phyloP scores from a whole-genome alignment of 164 flowering plant genomes.

The Dillenia suffruticosa region DNA sequence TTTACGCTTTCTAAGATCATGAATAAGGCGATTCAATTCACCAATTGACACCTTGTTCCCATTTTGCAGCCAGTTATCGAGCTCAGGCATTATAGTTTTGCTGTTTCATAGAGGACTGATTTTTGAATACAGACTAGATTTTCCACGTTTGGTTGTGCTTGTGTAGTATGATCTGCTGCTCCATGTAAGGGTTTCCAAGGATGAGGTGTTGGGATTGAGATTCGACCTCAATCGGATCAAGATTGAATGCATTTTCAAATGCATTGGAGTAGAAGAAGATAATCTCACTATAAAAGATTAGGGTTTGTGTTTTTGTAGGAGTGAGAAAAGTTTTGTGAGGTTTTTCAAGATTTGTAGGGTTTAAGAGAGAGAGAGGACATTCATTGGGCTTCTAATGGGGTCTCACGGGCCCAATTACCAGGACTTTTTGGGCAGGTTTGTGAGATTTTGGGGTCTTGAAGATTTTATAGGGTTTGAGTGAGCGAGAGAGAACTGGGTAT shows the following conservation, averaged over 20 bases:
- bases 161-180: constrained; percentile 27
- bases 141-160: constrained; percentile 15
- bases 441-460: too few relatives aligned
- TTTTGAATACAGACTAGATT: constrained; percentile 35
- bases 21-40: constrained; percentile 61
- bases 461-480: too few relatives aligned
- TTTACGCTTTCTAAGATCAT: constrained; percentile 63
- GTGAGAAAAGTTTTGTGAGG: too few relatives aligned
- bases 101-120: constrained; percentile 53
- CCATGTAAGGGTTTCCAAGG: constrained; percentile 4
- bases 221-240: constrained; percentile 9
- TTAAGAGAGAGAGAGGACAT: too few relatives aligned
- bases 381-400: too few relatives aligned
- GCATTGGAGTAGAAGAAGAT: too few relatives aligned
- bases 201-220: not conserved
- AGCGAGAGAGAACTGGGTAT: too few relatives aligned
- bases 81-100: constrained; percentile 43
- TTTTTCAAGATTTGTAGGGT: too few relatives aligned
- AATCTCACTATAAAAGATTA: too few relatives aligned
- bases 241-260: not conserved
- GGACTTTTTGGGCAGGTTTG: too few relatives aligned
- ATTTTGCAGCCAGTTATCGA: constrained; percentile 55
- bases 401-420: too few relatives aligned
- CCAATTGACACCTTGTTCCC: constrained; percentile 39
- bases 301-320: too few relatives aligned